Conservation (phyloP, 2,329 filamentous ascomycete species). For the Cryphonectria radicalis region DNA sequence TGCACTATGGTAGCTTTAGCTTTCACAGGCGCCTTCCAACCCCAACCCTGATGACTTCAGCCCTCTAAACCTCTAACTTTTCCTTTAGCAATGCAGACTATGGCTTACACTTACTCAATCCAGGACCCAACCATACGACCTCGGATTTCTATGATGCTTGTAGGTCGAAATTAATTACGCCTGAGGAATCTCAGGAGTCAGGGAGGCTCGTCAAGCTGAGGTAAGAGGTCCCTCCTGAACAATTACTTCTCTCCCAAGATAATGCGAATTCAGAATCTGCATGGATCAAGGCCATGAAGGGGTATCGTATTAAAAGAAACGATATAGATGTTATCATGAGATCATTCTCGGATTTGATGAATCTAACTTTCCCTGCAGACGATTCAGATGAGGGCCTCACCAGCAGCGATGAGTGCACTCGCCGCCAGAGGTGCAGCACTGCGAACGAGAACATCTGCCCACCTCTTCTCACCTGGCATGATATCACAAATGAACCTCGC, state of each 20-base stretch:
- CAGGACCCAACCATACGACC: neutral
- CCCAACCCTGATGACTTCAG: neutral
- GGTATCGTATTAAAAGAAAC: neutral
- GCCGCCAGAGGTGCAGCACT: neutral
- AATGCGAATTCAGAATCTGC: neutral
- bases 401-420: conserved; percentile 10
- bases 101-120: neutral
- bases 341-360: neutral
- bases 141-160: neutral
- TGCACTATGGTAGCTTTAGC: neutral
- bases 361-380: neutral
- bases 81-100: neutral
- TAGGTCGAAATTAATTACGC: neutral
- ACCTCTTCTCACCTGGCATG: neutral
- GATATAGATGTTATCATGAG: neutral
- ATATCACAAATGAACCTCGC: neutral
- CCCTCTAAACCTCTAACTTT: neutral
- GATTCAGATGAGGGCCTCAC: neutral
- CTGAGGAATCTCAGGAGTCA: too few species aligned
- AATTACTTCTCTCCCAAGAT: neutral
- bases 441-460: neutral
- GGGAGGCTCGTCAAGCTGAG: neutral
- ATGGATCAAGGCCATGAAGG: too few species aligned
- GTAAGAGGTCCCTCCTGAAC: neutral
- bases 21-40: neutral